phyloP scores from a whole-genome alignment of 2,329 filamentous ascomycete species.

The Zymoseptoria ardabiliae region DNA sequence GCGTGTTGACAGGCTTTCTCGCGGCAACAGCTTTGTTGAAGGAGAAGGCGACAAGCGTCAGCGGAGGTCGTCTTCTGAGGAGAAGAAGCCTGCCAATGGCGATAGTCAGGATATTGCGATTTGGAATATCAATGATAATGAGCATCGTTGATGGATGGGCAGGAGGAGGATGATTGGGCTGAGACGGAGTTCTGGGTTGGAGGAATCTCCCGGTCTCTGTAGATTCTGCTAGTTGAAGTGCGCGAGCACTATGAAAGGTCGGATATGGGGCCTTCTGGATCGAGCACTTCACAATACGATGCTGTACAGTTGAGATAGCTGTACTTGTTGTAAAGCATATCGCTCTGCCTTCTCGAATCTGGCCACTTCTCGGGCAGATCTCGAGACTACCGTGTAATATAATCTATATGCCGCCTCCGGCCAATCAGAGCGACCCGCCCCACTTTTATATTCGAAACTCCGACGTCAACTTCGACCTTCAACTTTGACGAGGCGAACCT shows the following conservation, averaged over 20 bases:
- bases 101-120: constrained; percentile 7
- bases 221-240: neutral
- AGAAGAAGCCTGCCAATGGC: neutral
- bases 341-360: no score
- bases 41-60: neutral
- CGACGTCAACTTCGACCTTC: no score
- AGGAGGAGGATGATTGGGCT: no score
- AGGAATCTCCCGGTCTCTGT: neutral
- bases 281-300: no score
- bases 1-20: constrained; percentile 34
- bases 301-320: neutral
- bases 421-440: no score
- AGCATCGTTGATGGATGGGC: neutral
- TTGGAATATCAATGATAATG: neutral
- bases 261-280: no score
- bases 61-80: neutral
- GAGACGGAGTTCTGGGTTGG: no score
- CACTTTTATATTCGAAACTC: no score
- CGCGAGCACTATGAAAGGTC: neutral
- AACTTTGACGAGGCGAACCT: no score
- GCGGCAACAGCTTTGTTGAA: constrained; percentile 31
- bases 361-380: no score
- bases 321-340: neutral
- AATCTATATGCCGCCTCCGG: no score
- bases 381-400: no score